These are phyloP conservation scores for Pseudocohnilembus persalinus DNA, from an alignment of 169 alveolate species.

Conservation along the genomic window DNA sequence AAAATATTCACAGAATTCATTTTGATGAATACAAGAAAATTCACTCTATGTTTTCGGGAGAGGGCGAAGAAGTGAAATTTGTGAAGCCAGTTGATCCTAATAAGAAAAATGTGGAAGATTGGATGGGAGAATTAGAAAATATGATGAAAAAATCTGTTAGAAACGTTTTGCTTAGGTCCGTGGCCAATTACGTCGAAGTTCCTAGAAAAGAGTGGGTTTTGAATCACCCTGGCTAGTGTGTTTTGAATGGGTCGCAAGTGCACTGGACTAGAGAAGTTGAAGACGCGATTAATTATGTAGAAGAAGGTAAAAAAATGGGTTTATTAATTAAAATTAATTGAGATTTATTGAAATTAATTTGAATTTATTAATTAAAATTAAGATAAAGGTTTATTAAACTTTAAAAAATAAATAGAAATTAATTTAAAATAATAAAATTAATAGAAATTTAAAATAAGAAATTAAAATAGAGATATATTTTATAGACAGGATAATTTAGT, in stretches of 20 bases:
- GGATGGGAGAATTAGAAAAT: constrained; percentile 94
- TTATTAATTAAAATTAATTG: too few species aligned
- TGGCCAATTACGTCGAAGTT: constrained; percentile 75
- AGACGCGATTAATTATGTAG: constrained; percentile 79
- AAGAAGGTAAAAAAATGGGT: constrained; percentile 57
- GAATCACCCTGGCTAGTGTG: constrained; percentile 92
- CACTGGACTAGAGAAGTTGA: constrained; percentile 95
- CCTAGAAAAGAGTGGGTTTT: constrained; percentile 92
- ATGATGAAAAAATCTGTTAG: constrained; percentile 87
- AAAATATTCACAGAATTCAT: constrained; percentile 80
- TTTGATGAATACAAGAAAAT: constrained; percentile 84
- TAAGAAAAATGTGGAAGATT: constrained; percentile 89
- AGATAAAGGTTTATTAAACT: too few species aligned
- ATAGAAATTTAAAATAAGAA: too few species aligned
- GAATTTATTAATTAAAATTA: too few species aligned
- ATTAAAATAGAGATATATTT: too few species aligned
- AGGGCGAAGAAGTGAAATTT: constrained; percentile 87
- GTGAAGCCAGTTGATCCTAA: constrained; percentile 82
- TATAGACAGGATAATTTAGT: too few species aligned
- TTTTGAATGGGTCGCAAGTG: constrained; percentile 92
- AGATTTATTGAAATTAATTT: too few species aligned
- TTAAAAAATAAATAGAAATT: too few species aligned
- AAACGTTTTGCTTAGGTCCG: constrained; percentile 61
- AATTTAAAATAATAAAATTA: too few species aligned
- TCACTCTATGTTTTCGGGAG: constrained; percentile 88